phyloP scores from a whole-genome alignment of 176 grass and related monocot species.

The Puccinellia tenuiflora region DNA sequence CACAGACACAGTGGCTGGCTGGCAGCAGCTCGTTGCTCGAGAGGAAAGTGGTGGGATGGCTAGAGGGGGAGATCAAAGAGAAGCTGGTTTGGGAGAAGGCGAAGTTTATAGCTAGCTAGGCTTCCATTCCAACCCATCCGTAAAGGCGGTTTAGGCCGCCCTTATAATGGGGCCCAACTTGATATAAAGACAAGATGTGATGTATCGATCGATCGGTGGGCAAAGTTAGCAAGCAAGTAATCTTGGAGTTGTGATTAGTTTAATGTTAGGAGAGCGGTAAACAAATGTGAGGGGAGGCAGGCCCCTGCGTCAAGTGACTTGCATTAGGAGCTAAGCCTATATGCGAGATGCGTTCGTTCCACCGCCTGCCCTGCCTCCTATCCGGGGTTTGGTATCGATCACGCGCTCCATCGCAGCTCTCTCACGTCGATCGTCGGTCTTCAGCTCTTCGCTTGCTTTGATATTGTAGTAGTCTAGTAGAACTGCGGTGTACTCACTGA shows the following conservation, averaged over 20 bases:
- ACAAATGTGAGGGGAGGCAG: background rate
- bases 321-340: conserved; percentile 42
- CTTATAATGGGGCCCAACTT: conserved; percentile 43
- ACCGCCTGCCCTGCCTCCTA: background rate
- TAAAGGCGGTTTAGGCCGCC: conserved; percentile 20
- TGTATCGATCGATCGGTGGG: background rate
- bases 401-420: background rate
- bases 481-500: too few species aligned
- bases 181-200: conserved; percentile 28
- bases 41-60: conserved; percentile 8
- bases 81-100: conserved; percentile 3
- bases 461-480: too few species aligned
- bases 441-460: too few species aligned
- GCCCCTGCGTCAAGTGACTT: conserved; percentile 46
- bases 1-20: background rate
- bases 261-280: background rate
- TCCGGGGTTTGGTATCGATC: conserved; percentile 51
- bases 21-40: background rate
- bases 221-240: conserved; percentile 28
- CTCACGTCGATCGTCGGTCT: background rate
- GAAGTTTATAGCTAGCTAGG: conserved; percentile 38
- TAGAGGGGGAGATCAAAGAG: conserved; percentile 18
- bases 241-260: background rate
- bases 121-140: too few species aligned
- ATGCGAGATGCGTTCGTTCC: conserved; percentile 48